Evolutionary conservation across 805 yeast genomes (phyloP).

Genomic region (Candida oleophila): DNA sequence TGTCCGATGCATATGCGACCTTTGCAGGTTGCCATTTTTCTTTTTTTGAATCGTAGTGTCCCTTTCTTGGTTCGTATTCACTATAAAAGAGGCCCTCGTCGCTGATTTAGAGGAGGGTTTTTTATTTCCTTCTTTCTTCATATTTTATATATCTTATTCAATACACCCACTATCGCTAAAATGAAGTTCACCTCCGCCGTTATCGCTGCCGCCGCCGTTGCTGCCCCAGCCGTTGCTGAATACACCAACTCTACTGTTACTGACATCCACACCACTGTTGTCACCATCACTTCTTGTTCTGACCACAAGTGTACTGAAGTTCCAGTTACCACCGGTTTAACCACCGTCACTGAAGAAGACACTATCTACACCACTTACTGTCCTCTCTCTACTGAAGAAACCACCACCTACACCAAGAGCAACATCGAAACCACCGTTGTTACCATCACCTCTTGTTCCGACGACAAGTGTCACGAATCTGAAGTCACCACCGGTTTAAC

Average conservation of each 20-base stretch:
- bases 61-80: background rate
- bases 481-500: conserved; percentile 25
- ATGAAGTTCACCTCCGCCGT: conserved; percentile 38
- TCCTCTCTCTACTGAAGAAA: conserved; percentile 23
- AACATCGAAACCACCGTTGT: conserved; percentile 20
- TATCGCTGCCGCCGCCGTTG: conserved; percentile 16
- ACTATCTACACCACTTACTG: conserved; percentile 37
- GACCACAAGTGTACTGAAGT: conserved; percentile 25
- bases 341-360: conserved; percentile 31
- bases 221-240: conserved; percentile 27
- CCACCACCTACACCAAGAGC: conserved; percentile 11
- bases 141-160: conserved; percentile 10
- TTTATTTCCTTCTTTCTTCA: conserved; percentile 4
- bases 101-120: background rate
- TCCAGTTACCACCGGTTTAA: conserved; percentile 35
- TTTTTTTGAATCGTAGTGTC: background rate
- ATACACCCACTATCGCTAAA: conserved; percentile 9
- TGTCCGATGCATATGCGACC: background rate
- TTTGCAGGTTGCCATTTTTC: background rate
- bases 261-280: conserved; percentile 27
- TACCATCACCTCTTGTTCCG: conserved; percentile 28
- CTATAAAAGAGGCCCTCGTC: conserved; percentile 1
- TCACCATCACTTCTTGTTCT: conserved; percentile 37
- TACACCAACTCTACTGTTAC: conserved; percentile 29
- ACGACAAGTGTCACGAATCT: conserved; percentile 20